Percentiles rank a stretch among this genome's conserved stretches.
phyloP scores from a whole-genome alignment of 345 rosid genomes.

The Cardamine resedifolia region DNA sequence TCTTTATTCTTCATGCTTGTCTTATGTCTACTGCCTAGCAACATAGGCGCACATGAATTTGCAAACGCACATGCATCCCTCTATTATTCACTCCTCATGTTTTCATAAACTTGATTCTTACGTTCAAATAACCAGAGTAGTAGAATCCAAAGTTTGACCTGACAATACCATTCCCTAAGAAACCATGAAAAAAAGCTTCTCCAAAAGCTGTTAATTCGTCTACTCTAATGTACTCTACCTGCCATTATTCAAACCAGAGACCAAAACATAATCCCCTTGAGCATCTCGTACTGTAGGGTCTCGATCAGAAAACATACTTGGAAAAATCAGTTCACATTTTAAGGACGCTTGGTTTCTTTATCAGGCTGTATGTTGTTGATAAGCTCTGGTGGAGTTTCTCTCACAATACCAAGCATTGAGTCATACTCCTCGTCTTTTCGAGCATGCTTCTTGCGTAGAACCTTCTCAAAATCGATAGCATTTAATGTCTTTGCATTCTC shows the following conservation, averaged over 20 bases:
- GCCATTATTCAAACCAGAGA: slow-evolving; percentile 30
- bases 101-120: slow-evolving; percentile 20
- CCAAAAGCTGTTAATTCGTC: slow-evolving; percentile 14
- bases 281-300: slow-evolving; percentile 1
- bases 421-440: slow-evolving; percentile 74
- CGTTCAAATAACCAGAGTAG: slow-evolving; percentile 15
- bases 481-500: slow-evolving; percentile 83
- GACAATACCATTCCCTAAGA: slow-evolving; percentile 15
- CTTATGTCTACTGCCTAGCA: no score
- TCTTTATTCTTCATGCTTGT: slow-evolving; percentile 26
- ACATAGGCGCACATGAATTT: slow-evolving; percentile 33
- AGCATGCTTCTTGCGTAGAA: slow-evolving; percentile 79
- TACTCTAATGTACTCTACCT: slow-evolving; percentile 21
- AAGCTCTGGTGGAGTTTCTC: slow-evolving; percentile 80
- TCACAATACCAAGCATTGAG: slow-evolving; percentile 80
- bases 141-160: slow-evolving; percentile 8
- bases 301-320: slow-evolving; percentile 18
- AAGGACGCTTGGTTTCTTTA: slow-evolving; percentile 53
- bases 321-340: slow-evolving; percentile 46
- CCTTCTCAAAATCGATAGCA: slow-evolving; percentile 88
- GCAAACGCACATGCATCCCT: slow-evolving; percentile 23
- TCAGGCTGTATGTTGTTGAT: slow-evolving; percentile 55
- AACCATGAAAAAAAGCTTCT: slow-evolving; percentile 25
- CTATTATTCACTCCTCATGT: background rate
- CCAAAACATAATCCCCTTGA: slow-evolving; percentile 17